Percentiles rank a stretch among this genome's conserved stretches.
Conservation (phyloP, 2,329 filamentous ascomycete species). For the Epichloe sylvatica region DNA sequence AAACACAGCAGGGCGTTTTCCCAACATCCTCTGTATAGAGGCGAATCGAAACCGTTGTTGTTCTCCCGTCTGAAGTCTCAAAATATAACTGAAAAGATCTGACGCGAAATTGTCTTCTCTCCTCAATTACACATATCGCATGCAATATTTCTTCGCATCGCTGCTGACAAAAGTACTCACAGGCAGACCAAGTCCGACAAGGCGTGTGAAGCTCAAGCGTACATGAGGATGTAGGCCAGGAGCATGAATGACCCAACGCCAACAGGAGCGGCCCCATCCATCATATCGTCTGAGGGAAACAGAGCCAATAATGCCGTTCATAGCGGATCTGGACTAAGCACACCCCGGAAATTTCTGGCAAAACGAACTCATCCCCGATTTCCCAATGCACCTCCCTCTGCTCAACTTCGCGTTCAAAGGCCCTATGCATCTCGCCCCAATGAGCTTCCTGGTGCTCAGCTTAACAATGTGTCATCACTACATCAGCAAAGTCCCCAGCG, state of each 20-base stretch:
- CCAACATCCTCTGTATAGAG: conserved; percentile 3
- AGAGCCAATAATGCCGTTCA: neutral
- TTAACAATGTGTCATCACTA: neutral
- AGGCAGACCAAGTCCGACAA: neutral
- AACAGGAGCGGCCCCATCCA: neutral
- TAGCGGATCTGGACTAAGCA: neutral
- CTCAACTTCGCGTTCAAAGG: neutral
- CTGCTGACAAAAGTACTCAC: neutral
- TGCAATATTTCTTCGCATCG: neutral
- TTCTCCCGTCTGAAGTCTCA: conserved; percentile 35
- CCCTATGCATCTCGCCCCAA: neutral
- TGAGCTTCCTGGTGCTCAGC: neutral
- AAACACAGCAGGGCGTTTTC: conserved; percentile 23
- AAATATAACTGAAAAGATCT: conserved; percentile 63
- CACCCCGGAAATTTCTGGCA: conserved; percentile 1
- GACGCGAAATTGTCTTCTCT: conserved; percentile 26
- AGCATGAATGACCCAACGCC: conserved; percentile 4
- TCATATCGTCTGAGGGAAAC: neutral
- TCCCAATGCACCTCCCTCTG: neutral
- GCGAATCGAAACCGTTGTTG: conserved; percentile 33
- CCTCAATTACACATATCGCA: neutral
- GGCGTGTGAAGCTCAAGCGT: neutral
- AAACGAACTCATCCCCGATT: conserved; percentile 4
- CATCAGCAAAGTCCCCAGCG: neutral
- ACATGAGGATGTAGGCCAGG: conserved; percentile 5